Evolutionary conservation across 2,329 filamentous ascomycete species (phyloP).

Genomic region (Ophiostoma pallidulum): DNA sequence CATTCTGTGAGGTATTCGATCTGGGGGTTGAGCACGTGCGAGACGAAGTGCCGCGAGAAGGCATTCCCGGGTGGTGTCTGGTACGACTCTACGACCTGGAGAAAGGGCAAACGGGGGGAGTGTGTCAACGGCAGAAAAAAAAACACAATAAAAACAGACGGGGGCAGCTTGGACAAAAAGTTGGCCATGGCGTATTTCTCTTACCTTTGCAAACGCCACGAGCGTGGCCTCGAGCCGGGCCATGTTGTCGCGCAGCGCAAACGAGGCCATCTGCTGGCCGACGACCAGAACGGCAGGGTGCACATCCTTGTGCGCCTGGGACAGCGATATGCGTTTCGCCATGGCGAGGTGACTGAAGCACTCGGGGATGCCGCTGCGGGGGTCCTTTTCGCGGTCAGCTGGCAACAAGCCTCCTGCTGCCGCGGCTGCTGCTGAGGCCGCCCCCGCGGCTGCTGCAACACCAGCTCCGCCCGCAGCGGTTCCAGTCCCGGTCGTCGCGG

Average conservation of each 20-base stretch:
- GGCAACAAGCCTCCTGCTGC: constrained; percentile 19
- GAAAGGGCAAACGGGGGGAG: no score
- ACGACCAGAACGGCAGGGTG: constrained; percentile 78
- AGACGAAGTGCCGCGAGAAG: constrained; percentile 81
- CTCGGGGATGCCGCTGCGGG: constrained; percentile 58
- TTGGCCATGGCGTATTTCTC: no score
- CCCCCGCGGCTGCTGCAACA: constrained; percentile 17
- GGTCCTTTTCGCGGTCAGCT: constrained; percentile 43
- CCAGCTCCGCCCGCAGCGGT: constrained; percentile 3
- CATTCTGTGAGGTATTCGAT: constrained; percentile 92
- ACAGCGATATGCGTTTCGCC: constrained; percentile 44
- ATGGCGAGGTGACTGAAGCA: constrained; percentile 78
- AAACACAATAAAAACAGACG: no score
- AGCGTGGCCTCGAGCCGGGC: constrained; percentile 81
- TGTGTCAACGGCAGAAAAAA: no score
- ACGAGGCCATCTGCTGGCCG: constrained; percentile 83
- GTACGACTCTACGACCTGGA: constrained; percentile 82
- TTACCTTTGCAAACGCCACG: constrained; percentile 76
- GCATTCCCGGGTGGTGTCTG: constrained; percentile 77
- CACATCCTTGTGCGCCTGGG: constrained; percentile 62
- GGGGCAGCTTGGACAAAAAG: no score
- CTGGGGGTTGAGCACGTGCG: constrained; percentile 84
- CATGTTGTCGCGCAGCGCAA: constrained; percentile 81
- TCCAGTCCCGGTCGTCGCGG: constrained; percentile 14
- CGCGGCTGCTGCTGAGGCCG: neutral